phyloP scores from a whole-genome alignment of 805 yeast genomes.

The Spathaspora gorwiae region DNA sequence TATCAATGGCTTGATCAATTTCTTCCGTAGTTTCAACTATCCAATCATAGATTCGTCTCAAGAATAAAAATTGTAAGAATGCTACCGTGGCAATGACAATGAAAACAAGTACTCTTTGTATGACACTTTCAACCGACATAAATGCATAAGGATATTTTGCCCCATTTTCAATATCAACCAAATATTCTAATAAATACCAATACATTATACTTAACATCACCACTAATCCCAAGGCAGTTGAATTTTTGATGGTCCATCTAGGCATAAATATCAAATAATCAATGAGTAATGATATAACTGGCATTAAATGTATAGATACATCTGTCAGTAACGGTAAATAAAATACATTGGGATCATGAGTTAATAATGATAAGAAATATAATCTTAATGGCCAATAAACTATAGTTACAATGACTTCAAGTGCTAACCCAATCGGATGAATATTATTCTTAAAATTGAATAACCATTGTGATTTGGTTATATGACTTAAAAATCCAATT shows the following conservation, averaged over 20 bases:
- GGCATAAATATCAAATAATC: conserved; percentile 56
- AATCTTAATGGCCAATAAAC: conserved; percentile 69
- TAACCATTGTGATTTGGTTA: conserved; percentile 16
- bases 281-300: conserved; percentile 45
- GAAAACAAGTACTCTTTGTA: conserved; percentile 46
- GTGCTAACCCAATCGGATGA: conserved; percentile 52
- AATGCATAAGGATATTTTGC: conserved; percentile 67
- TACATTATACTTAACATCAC: conserved; percentile 41
- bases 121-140: conserved; percentile 47
- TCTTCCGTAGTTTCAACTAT: conserved; percentile 9
- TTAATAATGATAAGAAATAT: conserved; percentile 46
- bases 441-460: conserved; percentile 35
- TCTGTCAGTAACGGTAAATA: conserved; percentile 50
- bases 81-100: conserved; percentile 34
- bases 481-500: conserved; percentile 36
- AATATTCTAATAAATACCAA: conserved; percentile 47
- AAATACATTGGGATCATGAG: conserved; percentile 26
- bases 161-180: conserved; percentile 44
- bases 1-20: conserved; percentile 9
- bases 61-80: conserved; percentile 26
- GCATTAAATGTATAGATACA: conserved; percentile 56
- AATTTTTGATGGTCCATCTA: conserved; percentile 30
- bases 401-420: conserved; percentile 57
- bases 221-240: conserved; percentile 38
- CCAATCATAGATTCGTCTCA: conserved; percentile 21